A percentile compares a stretch with the other conserved stretches of the same genome.
phyloP scores from a whole-genome alignment of 2,329 filamentous ascomycete species.

The Sarocladiaceae sp. region DNA sequence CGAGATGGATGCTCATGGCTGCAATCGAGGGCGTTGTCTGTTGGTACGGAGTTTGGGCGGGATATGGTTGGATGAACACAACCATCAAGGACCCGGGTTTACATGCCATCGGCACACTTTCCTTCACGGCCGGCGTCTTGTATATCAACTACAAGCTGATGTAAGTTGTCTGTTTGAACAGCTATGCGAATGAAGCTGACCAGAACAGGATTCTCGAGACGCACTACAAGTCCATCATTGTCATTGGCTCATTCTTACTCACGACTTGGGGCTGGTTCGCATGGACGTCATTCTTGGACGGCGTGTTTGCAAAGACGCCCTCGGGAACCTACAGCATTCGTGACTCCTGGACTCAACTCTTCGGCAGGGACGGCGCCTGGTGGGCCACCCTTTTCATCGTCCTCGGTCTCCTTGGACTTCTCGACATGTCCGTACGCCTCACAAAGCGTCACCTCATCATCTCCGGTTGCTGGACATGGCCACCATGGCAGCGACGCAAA shows the following conservation, averaged over 20 bases:
- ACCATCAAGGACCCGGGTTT: constrained; percentile 61
- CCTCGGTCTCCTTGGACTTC: constrained; percentile 52
- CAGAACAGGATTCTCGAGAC: constrained; percentile 61
- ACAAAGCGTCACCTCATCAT: constrained; percentile 42
- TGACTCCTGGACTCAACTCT: constrained; percentile 59
- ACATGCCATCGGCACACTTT: constrained; percentile 69
- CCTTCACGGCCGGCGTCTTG: constrained; percentile 66
- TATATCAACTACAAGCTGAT: constrained; percentile 76
- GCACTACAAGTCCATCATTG: constrained; percentile 67
- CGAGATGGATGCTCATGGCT: constrained; percentile 74
- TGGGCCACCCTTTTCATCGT: constrained; percentile 68
- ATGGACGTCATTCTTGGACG: constrained; percentile 72
- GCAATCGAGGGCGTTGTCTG: constrained; percentile 68
- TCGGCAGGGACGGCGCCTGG: constrained; percentile 67
- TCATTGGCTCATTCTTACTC: constrained; percentile 53
- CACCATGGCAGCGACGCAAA: constrained; percentile 32
- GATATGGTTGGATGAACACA: constrained; percentile 42
- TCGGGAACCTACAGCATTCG: constrained; percentile 62
- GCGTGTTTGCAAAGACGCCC: constrained; percentile 49
- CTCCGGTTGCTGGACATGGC: constrained; percentile 43
- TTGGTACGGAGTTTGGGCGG: constrained; percentile 61
- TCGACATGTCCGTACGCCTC: constrained; percentile 60
- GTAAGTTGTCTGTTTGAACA: too few relatives aligned
- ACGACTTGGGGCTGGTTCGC: constrained; percentile 63
- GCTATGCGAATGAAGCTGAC: too few relatives aligned